Evolutionary conservation across 139 green algal species (phyloP), one percentile per base, ranked within the genome.

Genomic region (Chlamydomonas eustigma): DNA sequence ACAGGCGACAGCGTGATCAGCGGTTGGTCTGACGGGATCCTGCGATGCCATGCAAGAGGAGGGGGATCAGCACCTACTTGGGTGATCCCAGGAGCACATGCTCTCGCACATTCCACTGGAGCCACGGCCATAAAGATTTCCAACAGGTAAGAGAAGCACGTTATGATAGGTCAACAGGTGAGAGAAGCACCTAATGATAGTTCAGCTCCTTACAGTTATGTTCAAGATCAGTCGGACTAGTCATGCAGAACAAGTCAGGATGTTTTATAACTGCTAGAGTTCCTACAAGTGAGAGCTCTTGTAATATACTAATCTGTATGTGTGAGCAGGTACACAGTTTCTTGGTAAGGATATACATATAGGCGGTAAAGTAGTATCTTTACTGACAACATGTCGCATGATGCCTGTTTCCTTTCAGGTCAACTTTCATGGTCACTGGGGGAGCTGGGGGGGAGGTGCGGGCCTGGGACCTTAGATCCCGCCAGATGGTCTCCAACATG

Each of bases 401-500:
- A n/a, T n/a, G n/a, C n/a, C n/a, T n/a, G n/a, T 18, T 18, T 58
- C 12, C 44, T 58, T 58, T 3, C 73, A 76, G 75, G 8, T 67
- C 68, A 50, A 2, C 4, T 18, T 80, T 85, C 35, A 50, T 85
- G 22, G n/a, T 75, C 8, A 80, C 35, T n/a, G 80, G 80, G 33
- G 80, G 80, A 44, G 31, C 37, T 28, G 80, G 72, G 30, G 80
- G 80, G 36, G 80, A 85, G 73, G 33, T 81, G 37, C 71, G 80
- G 24, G 58, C 36, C 1, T 85, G 74, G 80, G 80, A 85, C 76
- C n/a, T 80, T 50, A 65, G 72, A 66, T 58, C 2, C 12, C 72
- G 80, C 18, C 71, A 80, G 73, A 82, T 85, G 80, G 76, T 51
- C 30, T 64, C 50, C 30, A 78, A 82, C 67, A 78, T 85, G 51